phyloP scores from a whole-genome alignment of 176 grass and related monocot genomes.

The Phyllostachys edulis region DNA sequence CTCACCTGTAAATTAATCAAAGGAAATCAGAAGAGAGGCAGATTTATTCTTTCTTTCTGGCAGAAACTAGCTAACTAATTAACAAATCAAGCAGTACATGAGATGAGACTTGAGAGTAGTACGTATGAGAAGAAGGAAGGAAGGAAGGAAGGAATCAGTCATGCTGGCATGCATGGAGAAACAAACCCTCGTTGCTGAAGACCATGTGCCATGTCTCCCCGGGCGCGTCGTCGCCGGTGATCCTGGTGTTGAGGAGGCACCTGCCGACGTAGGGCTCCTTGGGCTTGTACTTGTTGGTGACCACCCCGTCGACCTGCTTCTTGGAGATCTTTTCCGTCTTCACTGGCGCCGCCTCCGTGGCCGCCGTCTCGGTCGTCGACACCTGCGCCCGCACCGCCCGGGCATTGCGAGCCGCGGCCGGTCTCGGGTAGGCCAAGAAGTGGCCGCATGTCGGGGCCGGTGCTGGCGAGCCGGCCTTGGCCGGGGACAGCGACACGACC shows the following conservation, averaged over 20 bases:
- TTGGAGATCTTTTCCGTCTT: conserved; percentile 64
- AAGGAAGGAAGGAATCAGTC: background rate
- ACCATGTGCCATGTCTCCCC: conserved; percentile 99
- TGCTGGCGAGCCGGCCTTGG: conserved; percentile 22
- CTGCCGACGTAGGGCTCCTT: conserved; percentile 74
- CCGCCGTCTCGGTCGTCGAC: conserved; percentile 41
- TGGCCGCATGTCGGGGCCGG: conserved; percentile 6
- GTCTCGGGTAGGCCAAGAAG: conserved; percentile 43
- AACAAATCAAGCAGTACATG: background rate
- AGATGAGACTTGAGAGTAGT: background rate
- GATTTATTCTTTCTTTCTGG: background rate
- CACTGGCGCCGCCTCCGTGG: conserved; percentile 24
- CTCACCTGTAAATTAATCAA: conserved; percentile 34
- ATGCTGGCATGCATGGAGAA: background rate
- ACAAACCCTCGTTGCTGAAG: conserved; percentile 76
- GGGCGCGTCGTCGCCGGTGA: conserved; percentile 83
- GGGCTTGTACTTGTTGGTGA: conserved; percentile 74
- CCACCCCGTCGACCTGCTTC: conserved; percentile 77
- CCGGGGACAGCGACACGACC: conserved; percentile 33
- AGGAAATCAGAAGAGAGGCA: background rate
- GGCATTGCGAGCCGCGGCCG: background rate
- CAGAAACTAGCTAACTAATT: background rate
- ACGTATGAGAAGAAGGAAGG: background rate
- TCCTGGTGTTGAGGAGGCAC: conserved; percentile 85
- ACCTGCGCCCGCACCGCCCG: conserved; percentile 47